Conservation (phyloP, 306 rosid species). For the Ormosia emarginata region DNA sequence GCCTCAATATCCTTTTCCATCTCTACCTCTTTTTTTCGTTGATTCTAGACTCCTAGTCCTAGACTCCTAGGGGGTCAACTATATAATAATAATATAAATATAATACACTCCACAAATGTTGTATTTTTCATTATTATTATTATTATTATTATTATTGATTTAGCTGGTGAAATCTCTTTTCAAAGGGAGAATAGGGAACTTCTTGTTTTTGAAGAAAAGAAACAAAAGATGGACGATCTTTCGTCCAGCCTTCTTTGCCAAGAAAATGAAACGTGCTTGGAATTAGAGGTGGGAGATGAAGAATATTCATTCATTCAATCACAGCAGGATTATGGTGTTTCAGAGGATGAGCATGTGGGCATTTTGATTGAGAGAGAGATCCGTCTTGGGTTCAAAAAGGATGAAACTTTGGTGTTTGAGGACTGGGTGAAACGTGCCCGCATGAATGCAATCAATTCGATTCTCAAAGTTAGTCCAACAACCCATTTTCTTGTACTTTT, state of each 20-base stretch:
- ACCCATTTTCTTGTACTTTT: constrained; percentile 13
- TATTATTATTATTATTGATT: constrained; percentile 4
- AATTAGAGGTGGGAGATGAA: constrained; percentile 31
- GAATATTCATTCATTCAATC: constrained; percentile 16
- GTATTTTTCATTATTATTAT: neutral
- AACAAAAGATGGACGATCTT: constrained; percentile 37
- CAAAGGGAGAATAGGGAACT: neutral
- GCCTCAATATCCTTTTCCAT: constrained; percentile 7
- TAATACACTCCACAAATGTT: constrained; percentile 6
- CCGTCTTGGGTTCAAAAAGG: constrained; percentile 38
- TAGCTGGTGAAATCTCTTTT: neutral
- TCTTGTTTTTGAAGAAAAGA: neutral
- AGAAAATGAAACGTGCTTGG: constrained; percentile 38
- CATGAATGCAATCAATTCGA: constrained; percentile 65
- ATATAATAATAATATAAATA: neutral
- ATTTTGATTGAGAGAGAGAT: constrained; percentile 54
- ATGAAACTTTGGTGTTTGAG: constrained; percentile 31
- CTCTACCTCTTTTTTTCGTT: neutral
- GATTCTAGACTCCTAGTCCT: neutral
- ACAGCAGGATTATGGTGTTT: constrained; percentile 1
- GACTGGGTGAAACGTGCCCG: constrained; percentile 52
- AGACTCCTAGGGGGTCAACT: constrained; percentile 4
- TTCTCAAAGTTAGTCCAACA: constrained; percentile 58
- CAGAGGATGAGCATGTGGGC: constrained; percentile 46
- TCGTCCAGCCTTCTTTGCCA: constrained; percentile 43